phyloP scores from a whole-genome alignment of 1,284 basidiomycete genomes.

The Ustilago esculenta region DNA sequence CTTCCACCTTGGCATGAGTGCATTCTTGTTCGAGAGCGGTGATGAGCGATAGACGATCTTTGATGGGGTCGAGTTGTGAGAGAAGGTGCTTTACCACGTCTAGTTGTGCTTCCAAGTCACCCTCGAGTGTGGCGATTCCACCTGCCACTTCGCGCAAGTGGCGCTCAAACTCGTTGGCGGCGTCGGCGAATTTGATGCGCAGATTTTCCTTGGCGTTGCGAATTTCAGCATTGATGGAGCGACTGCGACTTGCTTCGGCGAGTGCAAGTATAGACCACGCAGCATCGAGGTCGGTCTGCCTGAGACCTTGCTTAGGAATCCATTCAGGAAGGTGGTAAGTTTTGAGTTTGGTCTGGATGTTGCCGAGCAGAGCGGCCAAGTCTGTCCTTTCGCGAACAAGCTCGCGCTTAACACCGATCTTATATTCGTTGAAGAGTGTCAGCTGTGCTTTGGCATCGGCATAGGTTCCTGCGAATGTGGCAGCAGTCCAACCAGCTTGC shows the following conservation, averaged over 20 bases:
- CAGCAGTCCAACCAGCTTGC: slow-evolving; percentile 48
- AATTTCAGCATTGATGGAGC: slow-evolving; percentile 89
- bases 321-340: slow-evolving; percentile 77
- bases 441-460: slow-evolving; percentile 81
- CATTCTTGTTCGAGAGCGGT: slow-evolving; percentile 72
- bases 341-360: slow-evolving; percentile 91
- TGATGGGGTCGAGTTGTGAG: slow-evolving; percentile 40
- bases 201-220: slow-evolving; percentile 75
- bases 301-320: slow-evolving; percentile 49
- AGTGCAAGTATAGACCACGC: slow-evolving; percentile 80
- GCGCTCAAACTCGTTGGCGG: slow-evolving; percentile 83
- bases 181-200: slow-evolving; percentile 81
- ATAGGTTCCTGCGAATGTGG: slow-evolving; percentile 70
- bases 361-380: slow-evolving; percentile 85
- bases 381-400: slow-evolving; percentile 93
- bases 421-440: slow-evolving; percentile 80
- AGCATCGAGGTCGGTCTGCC: slow-evolving; percentile 76
- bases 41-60: slow-evolving; percentile 33
- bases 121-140: slow-evolving; percentile 48
- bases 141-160: slow-evolving; percentile 49
- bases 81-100: slow-evolving; percentile 45
- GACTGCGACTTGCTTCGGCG: slow-evolving; percentile 80
- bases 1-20: slow-evolving; percentile 89
- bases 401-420: slow-evolving; percentile 82
- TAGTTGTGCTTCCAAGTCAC: slow-evolving; percentile 52